Evolutionary conservation across 805 yeast genomes (phyloP), one percentile per base, ranked within the genome.

Genomic region (Candida oleophila): DNA sequence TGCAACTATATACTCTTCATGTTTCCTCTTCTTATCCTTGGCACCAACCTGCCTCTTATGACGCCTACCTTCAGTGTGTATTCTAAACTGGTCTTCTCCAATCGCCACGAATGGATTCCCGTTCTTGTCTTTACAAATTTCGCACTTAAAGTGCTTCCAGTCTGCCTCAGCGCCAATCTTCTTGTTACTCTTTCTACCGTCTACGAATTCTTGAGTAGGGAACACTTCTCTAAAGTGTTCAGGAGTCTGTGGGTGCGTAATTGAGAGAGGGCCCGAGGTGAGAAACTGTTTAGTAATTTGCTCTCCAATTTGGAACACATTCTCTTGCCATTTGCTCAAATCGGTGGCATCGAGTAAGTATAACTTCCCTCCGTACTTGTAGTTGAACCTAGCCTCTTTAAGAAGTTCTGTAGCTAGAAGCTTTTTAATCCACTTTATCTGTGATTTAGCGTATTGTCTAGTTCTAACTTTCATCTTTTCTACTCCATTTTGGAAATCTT

Each of bases 361-460:
- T 4, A 88, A 59, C 35, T 79, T 76, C 0, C 89, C 89, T 1
- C 88, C 88, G 42, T 82, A 72, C 28, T 76, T 62, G 59, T 68
- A 80, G 19, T 65, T 60, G 47, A 72, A 74, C 15, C 70, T 51
- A 0, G 65, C 53, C 51, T 81, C 87, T 44, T 71, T 71, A 16
- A 64, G 61, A 16, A 84, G 61, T 62, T 85, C 90, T 0, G 82
- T 80, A 0, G 83, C 74, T 12, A 94, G 65, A 48, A 82, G 71
- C 53, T 85, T 87, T 42, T 77, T 76, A 50, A 94, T 90, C 97
- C 98, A 94, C 61, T 89, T 90, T 11, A 89, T 82, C 61, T 94
- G 99, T 50, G 78, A 78, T 51, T 83, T 84, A 1, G 98, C 96
- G 64, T 94, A 94, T 57, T 85, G 87, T 45, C 96, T 68, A 0